Conservation (phyloP, 306 rosid species). For the Prunus fruticosa region DNA sequence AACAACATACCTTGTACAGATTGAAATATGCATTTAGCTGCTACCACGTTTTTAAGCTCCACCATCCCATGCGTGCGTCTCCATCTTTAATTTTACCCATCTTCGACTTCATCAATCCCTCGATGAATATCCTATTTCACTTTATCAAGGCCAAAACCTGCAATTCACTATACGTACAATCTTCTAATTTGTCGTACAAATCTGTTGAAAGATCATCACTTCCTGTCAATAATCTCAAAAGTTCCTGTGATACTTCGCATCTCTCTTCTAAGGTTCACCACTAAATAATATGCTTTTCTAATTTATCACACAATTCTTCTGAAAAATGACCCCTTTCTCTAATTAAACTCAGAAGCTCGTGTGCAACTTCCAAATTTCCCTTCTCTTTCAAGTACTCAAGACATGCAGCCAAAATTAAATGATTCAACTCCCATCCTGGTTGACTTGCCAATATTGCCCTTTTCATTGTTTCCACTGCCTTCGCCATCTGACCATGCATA, state of each 20-base stretch:
- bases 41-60: not conserved
- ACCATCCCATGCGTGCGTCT: not conserved
- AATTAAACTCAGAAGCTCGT: conserved; percentile 39
- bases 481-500: conserved; percentile 39
- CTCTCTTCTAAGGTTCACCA: conserved; percentile 16
- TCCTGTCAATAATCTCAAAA: not conserved
- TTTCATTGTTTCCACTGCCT: conserved; percentile 57
- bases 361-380: conserved; percentile 42
- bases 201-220: not conserved
- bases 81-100: too few species aligned
- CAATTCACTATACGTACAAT: not conserved
- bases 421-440: conserved; percentile 31
- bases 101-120: not conserved
- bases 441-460: conserved; percentile 31
- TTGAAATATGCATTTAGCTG: not conserved
- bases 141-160: not conserved
- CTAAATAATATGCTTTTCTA: conserved; percentile 31
- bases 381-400: conserved; percentile 57
- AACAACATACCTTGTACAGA: not conserved
- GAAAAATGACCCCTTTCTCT: conserved; percentile 25
- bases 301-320: conserved; percentile 22
- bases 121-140: not conserved
- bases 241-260: not conserved
- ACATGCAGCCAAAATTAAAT: conserved; percentile 35
- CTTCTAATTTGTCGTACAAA: not conserved